Evolutionary conservation across 208 protist genomes (phyloP), one percentile per base, ranked within the genome.

Genomic region (Leishmania braziliensis): DNA sequence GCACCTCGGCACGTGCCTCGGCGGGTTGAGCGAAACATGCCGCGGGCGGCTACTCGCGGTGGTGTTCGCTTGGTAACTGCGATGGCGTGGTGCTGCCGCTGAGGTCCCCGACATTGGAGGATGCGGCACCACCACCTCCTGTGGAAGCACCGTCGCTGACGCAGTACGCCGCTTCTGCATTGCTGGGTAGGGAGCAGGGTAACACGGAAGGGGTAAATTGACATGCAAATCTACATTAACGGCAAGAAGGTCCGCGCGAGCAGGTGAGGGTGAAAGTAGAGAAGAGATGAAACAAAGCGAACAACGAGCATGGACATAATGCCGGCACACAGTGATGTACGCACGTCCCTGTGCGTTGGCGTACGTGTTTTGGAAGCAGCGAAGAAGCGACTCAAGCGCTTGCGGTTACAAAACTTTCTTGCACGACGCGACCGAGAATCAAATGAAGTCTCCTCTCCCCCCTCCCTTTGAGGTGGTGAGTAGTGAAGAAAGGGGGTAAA

Each of bases 161-260:
- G 10, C 76, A 14, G 46, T 14, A 14, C 43, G 76, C 48, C 36
- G 58, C 46, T 75, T 81, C 66, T 73, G 68, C 77, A 75, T 73
- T 39, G 26, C 29, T 63, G 43, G 39, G 29, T 66, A 48, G 20
- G 39, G 29, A 65, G 8, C 50, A 16, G 12, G 16, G 23, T 5
- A 46, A 39, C 23, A 3, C 18, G n/a, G 29, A 26, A 43, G 20
- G 39, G 18, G 68, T 72, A 5, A 46, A 72, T 9, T 4, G 26
- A 16, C 39, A 43, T 43, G 62, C 14, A 18, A 10, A 33, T 43
- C 12, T 10, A 68, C 8, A 29, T 16, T 2, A 68, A 8, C 29
- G 14, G 62, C 29, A 68, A 68, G 18, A 39, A 8, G 39, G n/a
- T 16, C 3, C 5, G 29, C 29, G 26, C 14, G 60, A 12, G 10